A percentile compares a stretch with the other conserved stretches of the same genome.
Conservation (phyloP, 345 rosid species). For the Eutrema yunnanense region DNA sequence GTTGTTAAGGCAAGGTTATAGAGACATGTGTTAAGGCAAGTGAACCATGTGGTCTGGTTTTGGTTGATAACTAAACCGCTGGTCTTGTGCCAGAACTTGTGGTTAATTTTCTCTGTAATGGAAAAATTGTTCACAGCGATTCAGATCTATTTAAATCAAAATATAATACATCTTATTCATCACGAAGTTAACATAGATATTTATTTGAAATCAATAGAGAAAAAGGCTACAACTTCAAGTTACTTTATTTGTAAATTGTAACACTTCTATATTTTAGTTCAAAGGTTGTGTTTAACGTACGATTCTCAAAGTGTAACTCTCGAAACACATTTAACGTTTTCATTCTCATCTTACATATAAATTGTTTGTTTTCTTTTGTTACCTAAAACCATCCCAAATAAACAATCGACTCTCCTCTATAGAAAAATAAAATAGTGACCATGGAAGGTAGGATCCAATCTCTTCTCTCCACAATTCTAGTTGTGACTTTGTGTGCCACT, state of each 20-base stretch:
- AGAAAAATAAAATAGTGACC: background rate
- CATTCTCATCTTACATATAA: background rate
- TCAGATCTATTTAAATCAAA: too few species aligned
- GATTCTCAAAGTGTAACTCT: background rate
- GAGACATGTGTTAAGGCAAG: too few species aligned
- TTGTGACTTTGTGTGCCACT: background rate
- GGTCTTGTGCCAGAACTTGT: too few species aligned
- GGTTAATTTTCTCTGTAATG: too few species aligned
- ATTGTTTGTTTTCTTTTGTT: background rate
- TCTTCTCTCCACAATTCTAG: background rate
- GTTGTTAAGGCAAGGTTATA: too few species aligned
- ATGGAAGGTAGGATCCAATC: background rate
- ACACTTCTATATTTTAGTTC: background rate
- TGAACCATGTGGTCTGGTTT: too few species aligned
- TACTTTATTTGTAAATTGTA: background rate
- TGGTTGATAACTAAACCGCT: too few species aligned
- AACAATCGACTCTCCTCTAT: background rate
- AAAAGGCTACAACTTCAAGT: background rate
- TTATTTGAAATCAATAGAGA: background rate
- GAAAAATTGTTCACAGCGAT: too few species aligned
- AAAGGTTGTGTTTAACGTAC: background rate
- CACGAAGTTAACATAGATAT: background rate
- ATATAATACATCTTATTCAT: too few species aligned
- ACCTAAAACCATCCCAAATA: background rate
- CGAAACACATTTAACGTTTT: background rate